These are phyloP conservation scores for Cladophialophora psammophila DNA, from an alignment of 2,329 filamentous ascomycete species.

Conservation along the genomic window DNA sequence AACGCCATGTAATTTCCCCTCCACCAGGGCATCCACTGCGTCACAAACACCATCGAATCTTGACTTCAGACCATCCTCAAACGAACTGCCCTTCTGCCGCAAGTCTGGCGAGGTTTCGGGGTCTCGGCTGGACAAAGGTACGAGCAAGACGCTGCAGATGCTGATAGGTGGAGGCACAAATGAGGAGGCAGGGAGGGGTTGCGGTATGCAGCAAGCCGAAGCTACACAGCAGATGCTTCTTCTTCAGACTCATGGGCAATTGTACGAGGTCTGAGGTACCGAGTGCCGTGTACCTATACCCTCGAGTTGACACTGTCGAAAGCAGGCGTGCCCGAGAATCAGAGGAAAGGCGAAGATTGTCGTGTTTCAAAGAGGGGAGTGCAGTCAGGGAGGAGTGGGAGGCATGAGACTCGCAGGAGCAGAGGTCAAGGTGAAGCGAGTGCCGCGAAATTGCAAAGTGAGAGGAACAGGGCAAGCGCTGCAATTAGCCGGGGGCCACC, in stretches of 20 bases:
- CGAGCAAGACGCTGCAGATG: background rate
- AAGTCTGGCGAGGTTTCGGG: slow-evolving; percentile 15
- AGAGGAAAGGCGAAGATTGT: slow-evolving; percentile 4
- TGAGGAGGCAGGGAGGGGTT: background rate
- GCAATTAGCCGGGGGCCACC: slow-evolving; percentile 9
- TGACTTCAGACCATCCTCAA: slow-evolving; percentile 24
- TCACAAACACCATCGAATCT: slow-evolving; percentile 29
- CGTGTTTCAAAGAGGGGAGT: slow-evolving; percentile 28
- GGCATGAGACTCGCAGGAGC: slow-evolving; percentile 17
- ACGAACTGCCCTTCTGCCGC: slow-evolving; percentile 15
- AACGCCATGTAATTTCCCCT: slow-evolving; percentile 35
- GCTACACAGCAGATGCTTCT: background rate
- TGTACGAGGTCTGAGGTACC: too few species aligned
- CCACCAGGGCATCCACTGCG: slow-evolving; percentile 25
- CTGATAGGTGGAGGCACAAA: background rate
- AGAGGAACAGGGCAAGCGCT: slow-evolving; percentile 34
- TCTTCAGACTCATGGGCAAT: background rate
- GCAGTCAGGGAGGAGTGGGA: slow-evolving; percentile 1
- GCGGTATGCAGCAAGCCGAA: background rate
- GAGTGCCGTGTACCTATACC: too few species aligned
- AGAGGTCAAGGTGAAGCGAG: slow-evolving; percentile 27
- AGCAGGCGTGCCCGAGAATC: background rate
- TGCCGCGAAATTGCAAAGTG: slow-evolving; percentile 32
- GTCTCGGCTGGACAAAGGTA: slow-evolving; percentile 16
- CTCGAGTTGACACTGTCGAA: background rate